A percentile compares a stretch with the other conserved stretches of the same genome.
phyloP scores from a whole-genome alignment of 176 grass and related monocot genomes.

The Triticum urartu region DNA sequence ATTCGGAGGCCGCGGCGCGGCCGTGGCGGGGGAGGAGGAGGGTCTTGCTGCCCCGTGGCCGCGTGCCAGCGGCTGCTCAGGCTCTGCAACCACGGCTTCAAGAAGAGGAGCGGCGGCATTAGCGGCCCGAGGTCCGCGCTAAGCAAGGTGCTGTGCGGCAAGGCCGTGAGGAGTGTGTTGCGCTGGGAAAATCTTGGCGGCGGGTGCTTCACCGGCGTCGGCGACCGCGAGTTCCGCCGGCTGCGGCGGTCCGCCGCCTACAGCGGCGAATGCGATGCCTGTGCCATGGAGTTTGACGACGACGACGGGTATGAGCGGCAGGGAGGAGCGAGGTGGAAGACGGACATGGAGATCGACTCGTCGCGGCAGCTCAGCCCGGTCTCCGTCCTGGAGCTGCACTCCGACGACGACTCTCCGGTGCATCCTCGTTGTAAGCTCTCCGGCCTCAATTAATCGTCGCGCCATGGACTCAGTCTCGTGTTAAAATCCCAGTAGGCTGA shows the following conservation, averaged over 20 bases:
- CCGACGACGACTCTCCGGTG: slow-evolving; percentile 43
- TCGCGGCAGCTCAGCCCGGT: slow-evolving; percentile 87
- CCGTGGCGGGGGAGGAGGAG: background rate
- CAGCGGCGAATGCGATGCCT: slow-evolving; percentile 39
- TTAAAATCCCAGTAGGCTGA: background rate
- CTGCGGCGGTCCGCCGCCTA: slow-evolving; percentile 33
- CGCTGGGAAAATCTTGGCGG: slow-evolving; percentile 30
- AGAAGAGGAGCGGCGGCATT: slow-evolving; percentile 24
- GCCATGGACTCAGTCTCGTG: background rate
- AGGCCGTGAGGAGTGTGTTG: slow-evolving; percentile 34
- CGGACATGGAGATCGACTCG: slow-evolving; percentile 38
- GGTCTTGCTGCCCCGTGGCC: slow-evolving; percentile 33
- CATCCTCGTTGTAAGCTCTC: slow-evolving; percentile 34
- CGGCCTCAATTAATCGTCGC: background rate
- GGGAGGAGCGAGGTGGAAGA: slow-evolving; percentile 31
- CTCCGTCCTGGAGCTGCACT: slow-evolving; percentile 81
- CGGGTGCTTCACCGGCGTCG: slow-evolving; percentile 22
- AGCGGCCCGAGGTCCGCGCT: slow-evolving; percentile 17
- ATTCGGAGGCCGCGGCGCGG: background rate
- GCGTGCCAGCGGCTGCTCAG: slow-evolving; percentile 52
- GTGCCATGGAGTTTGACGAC: slow-evolving; percentile 22
- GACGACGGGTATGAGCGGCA: background rate
- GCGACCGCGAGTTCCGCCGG: slow-evolving; percentile 50
- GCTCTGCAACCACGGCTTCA: slow-evolving; percentile 57
- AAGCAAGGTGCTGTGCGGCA: slow-evolving; percentile 35